Evolutionary conservation across 768 basidiomycete species (phyloP), one percentile per base, ranked within the genome.

Genomic region (Leccinum incarnatum): DNA sequence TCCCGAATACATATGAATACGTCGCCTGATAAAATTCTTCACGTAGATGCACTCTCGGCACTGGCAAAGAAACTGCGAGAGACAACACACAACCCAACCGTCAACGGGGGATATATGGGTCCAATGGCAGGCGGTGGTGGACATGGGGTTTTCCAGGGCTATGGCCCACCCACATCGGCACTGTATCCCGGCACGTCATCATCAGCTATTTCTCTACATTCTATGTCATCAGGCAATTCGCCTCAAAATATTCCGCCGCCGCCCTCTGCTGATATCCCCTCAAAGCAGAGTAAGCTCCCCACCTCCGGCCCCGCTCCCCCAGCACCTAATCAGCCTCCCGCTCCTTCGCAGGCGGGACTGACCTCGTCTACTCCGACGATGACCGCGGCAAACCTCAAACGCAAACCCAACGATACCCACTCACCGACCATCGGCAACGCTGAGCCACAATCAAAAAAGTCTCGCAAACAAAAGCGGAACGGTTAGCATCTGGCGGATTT

Each of bases 271-370:
- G 76, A 78, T 57, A 84, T 83, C 25, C 83, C 83, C 12, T 80
- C 79, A 71, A 89, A 89, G 73, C 83, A 83, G 73, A 80, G 82
- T 67, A 87, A 87, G 68, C 79, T 80, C 51, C 80, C 82, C 60
- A 80, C 79, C 46, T 69, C 75, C 53, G 75, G 75, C 56, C 69
- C 73, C 49, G 72, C 74, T 57, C 71, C 82, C 59, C 69, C 76
- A 61, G 67, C 77, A 59, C 69, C 72, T 65, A 73, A 73, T 73
- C 72, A 73, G 70, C 70, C 73, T 65, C 72, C 72, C 68, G 74
- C 72, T 68, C 73, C 72, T 63, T 75, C 72, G 68, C 74, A 77
- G 67, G 68, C 70, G 53, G 76, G 77, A 59, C 77, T 78, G 55
- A 76, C 68, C 34, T 65, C 65, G 23, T 81, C 79, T 66, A 82